Percentiles rank a stretch among this genome's conserved stretches.
Conservation (phyloP, 2,329 filamentous ascomycete genomes). For the Microcyclospora pomicola region DNA sequence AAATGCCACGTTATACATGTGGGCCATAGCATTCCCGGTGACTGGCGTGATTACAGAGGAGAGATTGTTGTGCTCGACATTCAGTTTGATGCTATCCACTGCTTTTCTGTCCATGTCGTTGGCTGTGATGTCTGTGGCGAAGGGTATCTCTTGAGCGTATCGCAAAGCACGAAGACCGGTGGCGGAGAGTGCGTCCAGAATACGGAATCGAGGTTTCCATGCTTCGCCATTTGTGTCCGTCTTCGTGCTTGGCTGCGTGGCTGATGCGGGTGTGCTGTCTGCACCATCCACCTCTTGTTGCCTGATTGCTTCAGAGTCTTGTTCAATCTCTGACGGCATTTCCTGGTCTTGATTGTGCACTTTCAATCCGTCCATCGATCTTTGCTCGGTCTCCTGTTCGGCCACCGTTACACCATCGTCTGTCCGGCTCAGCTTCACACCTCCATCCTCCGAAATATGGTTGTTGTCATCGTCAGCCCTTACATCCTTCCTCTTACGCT, state of each 20-base stretch:
- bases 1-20: constrained; percentile 60
- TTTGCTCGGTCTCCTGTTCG: constrained; percentile 9
- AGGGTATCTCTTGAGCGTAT: constrained; percentile 78
- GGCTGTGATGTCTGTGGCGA: constrained; percentile 38
- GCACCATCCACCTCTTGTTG: neutral
- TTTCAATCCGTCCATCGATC: neutral
- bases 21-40: constrained; percentile 69
- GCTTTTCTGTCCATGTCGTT: constrained; percentile 62
- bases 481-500: constrained; percentile 22
- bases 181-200: constrained; percentile 87
- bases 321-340: neutral
- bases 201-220: constrained; percentile 48
- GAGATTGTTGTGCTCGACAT: constrained; percentile 71
- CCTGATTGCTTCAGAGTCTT: neutral
- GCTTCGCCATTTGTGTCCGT: constrained; percentile 6
- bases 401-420: constrained; percentile 2
- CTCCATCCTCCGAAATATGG: constrained; percentile 3
- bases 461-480: constrained; percentile 12
- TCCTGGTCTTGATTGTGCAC: neutral
- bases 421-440: constrained; percentile 6
- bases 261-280: neutral
- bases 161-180: constrained; percentile 82
- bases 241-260: neutral
- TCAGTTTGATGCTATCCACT: constrained; percentile 56
- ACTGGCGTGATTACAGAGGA: constrained; percentile 56